Percentiles rank a stretch among this genome's conserved stretches.
phyloP scores from a whole-genome alignment of 2,329 filamentous ascomycete genomes.

The Fusarium nodosum region DNA sequence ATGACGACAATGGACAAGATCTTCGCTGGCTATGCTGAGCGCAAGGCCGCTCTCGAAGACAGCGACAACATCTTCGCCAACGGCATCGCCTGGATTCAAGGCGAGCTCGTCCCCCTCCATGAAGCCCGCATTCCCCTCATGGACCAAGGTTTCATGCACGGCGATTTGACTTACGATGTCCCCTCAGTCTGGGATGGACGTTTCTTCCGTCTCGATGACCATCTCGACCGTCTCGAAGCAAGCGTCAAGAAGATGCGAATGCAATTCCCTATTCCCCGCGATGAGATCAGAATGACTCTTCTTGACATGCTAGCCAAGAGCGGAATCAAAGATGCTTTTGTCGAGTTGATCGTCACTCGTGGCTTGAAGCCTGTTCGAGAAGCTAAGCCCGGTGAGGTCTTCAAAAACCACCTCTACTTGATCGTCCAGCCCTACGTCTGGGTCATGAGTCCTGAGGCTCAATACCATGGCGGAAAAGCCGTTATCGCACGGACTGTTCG shows the following conservation, averaged over 20 bases:
- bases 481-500: conserved; percentile 62
- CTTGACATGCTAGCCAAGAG: conserved; percentile 61
- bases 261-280: conserved; percentile 56
- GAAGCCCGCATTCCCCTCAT: conserved; percentile 64
- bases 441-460: conserved; percentile 63
- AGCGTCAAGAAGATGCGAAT: conserved; percentile 63
- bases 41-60: conserved; percentile 46
- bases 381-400: conserved; percentile 51
- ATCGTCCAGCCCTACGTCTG: conserved; percentile 64
- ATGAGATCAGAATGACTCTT: conserved; percentile 57
- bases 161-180: conserved; percentile 67
- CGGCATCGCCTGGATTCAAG: conserved; percentile 63
- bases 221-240: conserved; percentile 59
- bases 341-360: conserved; percentile 65
- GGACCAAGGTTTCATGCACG: conserved; percentile 66
- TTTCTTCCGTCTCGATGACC: conserved; percentile 66
- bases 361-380: conserved; percentile 60
- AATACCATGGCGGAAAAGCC: conserved; percentile 57
- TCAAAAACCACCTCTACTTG: conserved; percentile 62
- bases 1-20: conserved; percentile 62
- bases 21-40: conserved; percentile 55
- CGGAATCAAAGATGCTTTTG: conserved; percentile 64
- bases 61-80: conserved; percentile 44
- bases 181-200: conserved; percentile 65
- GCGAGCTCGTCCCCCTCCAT: conserved; percentile 58